Conservation (phyloP, 352 stramenopile species). For the Globisporangium spinosum region DNA sequence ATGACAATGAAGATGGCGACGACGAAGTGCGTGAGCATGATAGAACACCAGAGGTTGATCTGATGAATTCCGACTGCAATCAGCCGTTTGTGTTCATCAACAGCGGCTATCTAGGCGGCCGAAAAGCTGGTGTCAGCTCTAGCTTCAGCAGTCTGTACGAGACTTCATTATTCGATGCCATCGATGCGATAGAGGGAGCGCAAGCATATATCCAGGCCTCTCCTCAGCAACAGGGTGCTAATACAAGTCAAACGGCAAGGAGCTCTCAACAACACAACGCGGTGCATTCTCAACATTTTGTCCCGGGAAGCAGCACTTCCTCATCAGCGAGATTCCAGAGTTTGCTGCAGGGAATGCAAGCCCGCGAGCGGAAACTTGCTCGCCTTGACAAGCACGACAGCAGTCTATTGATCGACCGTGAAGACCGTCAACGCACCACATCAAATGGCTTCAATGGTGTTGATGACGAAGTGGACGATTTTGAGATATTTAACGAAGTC, state of each 20-base stretch:
- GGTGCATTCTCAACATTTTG: not conserved
- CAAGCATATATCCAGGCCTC: not conserved
- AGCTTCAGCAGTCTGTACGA: slow-evolving; percentile 38
- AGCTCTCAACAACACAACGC: not conserved
- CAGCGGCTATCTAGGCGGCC: not conserved
- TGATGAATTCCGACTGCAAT: slow-evolving; percentile 11
- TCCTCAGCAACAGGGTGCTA: not conserved
- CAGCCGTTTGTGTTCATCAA: slow-evolving; percentile 16
- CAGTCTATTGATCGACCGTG: not conserved
- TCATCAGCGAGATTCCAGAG: slow-evolving; percentile 20
- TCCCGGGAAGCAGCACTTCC: slow-evolving; percentile 1
- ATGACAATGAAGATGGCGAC: slow-evolving; percentile 3
- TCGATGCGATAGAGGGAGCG: slow-evolving; percentile 37
- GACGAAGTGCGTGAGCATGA: not conserved
- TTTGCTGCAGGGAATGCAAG: slow-evolving; percentile 27
- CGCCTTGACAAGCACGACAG: not conserved
- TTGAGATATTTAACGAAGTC: slow-evolving; percentile 23
- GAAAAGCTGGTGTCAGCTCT: not conserved
- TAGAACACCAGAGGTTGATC: slow-evolving; percentile 11
- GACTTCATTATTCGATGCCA: slow-evolving; percentile 40
- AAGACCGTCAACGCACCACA: not conserved
- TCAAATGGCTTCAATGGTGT: too few species aligned
- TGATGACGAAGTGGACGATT: slow-evolving; percentile 18
- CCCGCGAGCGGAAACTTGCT: slow-evolving; percentile 29
- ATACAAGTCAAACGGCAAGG: not conserved